phyloP scores from a whole-genome alignment of 148 eudicot species.

The Chenopodium quinoa region DNA sequence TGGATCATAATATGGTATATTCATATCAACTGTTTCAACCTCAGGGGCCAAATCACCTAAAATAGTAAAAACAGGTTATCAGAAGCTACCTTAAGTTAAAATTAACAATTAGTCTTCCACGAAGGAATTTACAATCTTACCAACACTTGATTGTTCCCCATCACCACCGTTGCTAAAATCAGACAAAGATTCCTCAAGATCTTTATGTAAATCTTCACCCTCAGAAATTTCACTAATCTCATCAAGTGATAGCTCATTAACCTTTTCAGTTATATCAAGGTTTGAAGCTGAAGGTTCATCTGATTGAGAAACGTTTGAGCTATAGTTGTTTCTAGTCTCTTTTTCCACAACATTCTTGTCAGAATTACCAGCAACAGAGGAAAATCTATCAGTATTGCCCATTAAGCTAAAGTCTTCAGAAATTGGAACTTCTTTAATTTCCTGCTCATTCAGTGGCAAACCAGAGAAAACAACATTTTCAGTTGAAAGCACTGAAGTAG shows the following conservation, averaged over 20 bases:
- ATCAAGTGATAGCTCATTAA: conserved; percentile 35
- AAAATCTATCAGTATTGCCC: conserved; percentile 11
- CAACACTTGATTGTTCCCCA: conserved; percentile 29
- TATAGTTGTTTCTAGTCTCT: conserved; percentile 10
- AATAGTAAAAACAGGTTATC: conserved; percentile 2
- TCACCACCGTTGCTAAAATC: conserved; percentile 32
- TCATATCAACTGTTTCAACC: conserved; percentile 32
- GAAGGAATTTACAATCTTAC: conserved; percentile 23
- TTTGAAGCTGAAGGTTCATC: conserved; percentile 9
- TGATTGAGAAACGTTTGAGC: conserved; percentile 1
- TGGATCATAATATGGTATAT: conserved; percentile 43
- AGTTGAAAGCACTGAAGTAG: background rate
- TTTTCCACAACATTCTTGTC: conserved; percentile 15
- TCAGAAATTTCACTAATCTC: conserved; percentile 29
- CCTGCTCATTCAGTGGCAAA: conserved; percentile 10
- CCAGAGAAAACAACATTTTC: conserved; percentile 16
- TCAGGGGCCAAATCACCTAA: conserved; percentile 33
- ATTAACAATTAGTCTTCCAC: conserved; percentile 10
- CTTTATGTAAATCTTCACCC: conserved; percentile 41
- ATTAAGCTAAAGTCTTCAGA: conserved; percentile 16
- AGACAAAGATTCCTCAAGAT: conserved; percentile 41
- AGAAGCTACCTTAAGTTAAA: background rate
- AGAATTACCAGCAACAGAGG: conserved; percentile 13
- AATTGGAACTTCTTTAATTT: background rate
- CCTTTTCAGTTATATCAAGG: conserved; percentile 31